These are phyloP conservation scores for Colletotrichum spinosum DNA, from an alignment of 2,329 filamentous ascomycete genomes.

Conservation along the genomic window DNA sequence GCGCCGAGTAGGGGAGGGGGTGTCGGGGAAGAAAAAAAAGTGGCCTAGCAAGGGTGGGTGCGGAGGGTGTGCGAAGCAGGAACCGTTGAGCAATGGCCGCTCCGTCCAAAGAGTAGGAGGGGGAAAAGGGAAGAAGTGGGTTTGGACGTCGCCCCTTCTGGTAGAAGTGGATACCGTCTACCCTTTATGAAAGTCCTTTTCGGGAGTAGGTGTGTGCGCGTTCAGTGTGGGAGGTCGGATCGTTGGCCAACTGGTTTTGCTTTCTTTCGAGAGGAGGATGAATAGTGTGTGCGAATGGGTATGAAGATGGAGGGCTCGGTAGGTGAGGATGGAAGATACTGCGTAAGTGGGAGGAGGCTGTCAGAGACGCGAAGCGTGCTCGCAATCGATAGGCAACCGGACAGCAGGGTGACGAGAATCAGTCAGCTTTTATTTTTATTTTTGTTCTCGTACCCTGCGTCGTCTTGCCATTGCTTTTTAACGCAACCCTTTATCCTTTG, in stretches of 20 bases:
- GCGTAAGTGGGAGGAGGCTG: constrained; percentile 9
- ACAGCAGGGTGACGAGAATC: neutral
- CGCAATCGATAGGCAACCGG: constrained; percentile 5
- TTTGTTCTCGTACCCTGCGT: neutral
- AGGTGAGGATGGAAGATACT: constrained; percentile 19
- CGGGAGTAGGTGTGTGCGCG: constrained; percentile 19
- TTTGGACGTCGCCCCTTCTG: constrained; percentile 37
- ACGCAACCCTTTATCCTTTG: too few relatives aligned
- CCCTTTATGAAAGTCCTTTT: constrained; percentile 37
- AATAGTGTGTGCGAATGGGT: constrained; percentile 4
- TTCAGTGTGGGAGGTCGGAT: constrained; percentile 35
- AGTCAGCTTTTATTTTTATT: neutral
- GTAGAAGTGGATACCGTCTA: constrained; percentile 35
- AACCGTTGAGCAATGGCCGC: constrained; percentile 36
- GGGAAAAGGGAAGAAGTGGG: constrained; percentile 37
- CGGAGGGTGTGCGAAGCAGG: constrained; percentile 35
- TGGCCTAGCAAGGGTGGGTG: constrained; percentile 34
- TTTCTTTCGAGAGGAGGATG: constrained; percentile 9
- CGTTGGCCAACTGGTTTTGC: constrained; percentile 32
- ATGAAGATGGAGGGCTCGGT: constrained; percentile 25
- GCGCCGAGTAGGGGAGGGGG: constrained; percentile 27
- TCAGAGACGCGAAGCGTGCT: constrained; percentile 9
- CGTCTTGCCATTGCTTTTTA: too few relatives aligned
- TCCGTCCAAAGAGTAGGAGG: constrained; percentile 35
- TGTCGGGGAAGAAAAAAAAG: constrained; percentile 20